A percentile compares a stretch with the other conserved stretches of the same genome.
phyloP scores from a whole-genome alignment of 352 stramenopile genomes.

The Phytopythium helicoides region DNA sequence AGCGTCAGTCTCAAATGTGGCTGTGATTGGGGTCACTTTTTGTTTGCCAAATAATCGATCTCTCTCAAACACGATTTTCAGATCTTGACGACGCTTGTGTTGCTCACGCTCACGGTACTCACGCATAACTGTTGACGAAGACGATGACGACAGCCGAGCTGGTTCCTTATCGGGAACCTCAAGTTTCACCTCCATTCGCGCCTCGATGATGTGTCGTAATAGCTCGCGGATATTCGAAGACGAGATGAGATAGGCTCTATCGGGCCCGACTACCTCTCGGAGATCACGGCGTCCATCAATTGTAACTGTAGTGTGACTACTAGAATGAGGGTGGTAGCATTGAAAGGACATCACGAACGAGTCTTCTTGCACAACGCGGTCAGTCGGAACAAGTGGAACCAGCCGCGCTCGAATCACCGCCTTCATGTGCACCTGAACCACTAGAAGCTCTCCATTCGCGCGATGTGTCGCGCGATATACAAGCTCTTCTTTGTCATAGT shows the following conservation, averaged over 20 bases:
- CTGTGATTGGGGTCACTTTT: slow-evolving; percentile 56
- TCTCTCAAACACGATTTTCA: slow-evolving; percentile 43
- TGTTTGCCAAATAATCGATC: slow-evolving; percentile 68
- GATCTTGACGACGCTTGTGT: neutral
- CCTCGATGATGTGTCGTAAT: slow-evolving; percentile 53
- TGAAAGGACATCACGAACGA: slow-evolving; percentile 54
- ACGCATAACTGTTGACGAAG: neutral
- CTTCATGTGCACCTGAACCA: slow-evolving; percentile 55
- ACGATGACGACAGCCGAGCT: neutral
- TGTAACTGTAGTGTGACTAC: slow-evolving; percentile 13
- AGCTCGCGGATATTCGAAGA: slow-evolving; percentile 36
- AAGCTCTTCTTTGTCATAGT: slow-evolving; percentile 55
- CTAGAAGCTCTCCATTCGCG: slow-evolving; percentile 49
- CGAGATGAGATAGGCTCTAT: slow-evolving; percentile 40
- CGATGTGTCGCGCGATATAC: slow-evolving; percentile 61
- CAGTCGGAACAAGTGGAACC: slow-evolving; percentile 31
- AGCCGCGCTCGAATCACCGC: slow-evolving; percentile 29
- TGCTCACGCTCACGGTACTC: slow-evolving; percentile 4
- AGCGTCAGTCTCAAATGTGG: slow-evolving; percentile 24
- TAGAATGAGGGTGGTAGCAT: slow-evolving; percentile 58
- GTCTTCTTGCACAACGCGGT: slow-evolving; percentile 46
- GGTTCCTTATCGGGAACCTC: neutral
- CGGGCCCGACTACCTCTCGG: slow-evolving; percentile 61
- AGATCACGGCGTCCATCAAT: slow-evolving; percentile 44
- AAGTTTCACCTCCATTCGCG: slow-evolving; percentile 27